Evolutionary conservation across 2,329 filamentous ascomycete genomes (phyloP).

Genomic region (Aureobasidium sp.): DNA sequence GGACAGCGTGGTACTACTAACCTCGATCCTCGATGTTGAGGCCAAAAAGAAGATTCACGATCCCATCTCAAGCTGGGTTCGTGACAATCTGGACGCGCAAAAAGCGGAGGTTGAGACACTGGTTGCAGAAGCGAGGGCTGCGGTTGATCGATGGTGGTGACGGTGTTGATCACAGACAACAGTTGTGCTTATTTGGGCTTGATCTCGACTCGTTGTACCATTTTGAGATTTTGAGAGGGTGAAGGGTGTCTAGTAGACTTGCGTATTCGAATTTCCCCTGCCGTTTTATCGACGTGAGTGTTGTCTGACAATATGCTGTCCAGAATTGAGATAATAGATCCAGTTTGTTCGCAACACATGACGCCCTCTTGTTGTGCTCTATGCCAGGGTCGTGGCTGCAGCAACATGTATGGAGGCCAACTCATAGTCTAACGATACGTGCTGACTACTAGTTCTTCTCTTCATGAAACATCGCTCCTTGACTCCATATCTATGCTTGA

Average conservation of each 20-base stretch:
- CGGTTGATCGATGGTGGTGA: constrained; percentile 18
- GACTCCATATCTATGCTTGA: neutral
- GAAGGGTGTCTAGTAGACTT: neutral
- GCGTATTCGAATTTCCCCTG: neutral
- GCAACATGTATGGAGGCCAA: neutral
- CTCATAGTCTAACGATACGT: neutral
- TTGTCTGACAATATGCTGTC: too few species aligned
- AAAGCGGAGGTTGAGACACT: constrained; percentile 20
- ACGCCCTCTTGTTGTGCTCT: too few species aligned
- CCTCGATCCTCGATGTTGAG: constrained; percentile 18
- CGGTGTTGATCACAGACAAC: too few species aligned
- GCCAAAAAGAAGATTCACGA: constrained; percentile 18
- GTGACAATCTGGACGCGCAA: constrained; percentile 26
- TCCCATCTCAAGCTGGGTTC: constrained; percentile 26
- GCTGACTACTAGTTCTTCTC: too few species aligned
- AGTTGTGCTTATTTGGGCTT: neutral
- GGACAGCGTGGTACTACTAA: constrained; percentile 22
- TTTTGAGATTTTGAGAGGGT: neutral
- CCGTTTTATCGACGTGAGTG: too few species aligned
- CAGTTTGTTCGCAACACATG: neutral
- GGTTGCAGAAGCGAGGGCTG: constrained; percentile 18
- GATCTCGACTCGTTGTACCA: neutral
- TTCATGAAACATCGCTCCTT: neutral
- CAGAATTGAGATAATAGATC: neutral
- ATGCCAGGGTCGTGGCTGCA: neutral